Conservation (phyloP, 306 rosid genomes). For the Cucurbita moschata region DNA sequence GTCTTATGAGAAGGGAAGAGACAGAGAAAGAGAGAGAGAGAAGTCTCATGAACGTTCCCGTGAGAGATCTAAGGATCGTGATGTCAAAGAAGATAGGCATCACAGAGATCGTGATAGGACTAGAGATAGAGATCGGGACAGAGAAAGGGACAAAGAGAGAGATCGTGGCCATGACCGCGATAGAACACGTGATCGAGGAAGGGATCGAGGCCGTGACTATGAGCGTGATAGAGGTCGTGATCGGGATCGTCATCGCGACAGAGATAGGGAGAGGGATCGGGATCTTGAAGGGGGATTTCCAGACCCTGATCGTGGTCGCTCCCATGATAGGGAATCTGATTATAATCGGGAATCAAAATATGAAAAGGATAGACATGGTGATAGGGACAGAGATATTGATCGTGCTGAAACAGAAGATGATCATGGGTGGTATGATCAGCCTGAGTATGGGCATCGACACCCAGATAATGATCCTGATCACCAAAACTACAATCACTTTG, state of each 20-base stretch:
- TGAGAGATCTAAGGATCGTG: conserved; percentile 73
- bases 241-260: conserved; percentile 42
- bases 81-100: conserved; percentile 74
- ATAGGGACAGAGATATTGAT: conserved; percentile 39
- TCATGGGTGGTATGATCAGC: conserved; percentile 48
- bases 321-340: conserved; percentile 51
- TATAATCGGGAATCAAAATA: conserved; percentile 58
- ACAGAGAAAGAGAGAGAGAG: conserved; percentile 55
- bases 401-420: conserved; percentile 51
- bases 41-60: conserved; percentile 56
- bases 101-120: conserved; percentile 82
- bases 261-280: conserved; percentile 55
- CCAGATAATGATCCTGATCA: conserved; percentile 52
- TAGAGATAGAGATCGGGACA: conserved; percentile 32
- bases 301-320: conserved; percentile 46
- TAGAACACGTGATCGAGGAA: conserved; percentile 36
- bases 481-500: conserved; percentile 38
- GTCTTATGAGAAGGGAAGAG: conserved; percentile 74
- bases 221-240: conserved; percentile 39
- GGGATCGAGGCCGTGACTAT: conserved; percentile 49
- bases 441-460: conserved; percentile 52
- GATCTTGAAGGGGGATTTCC: conserved; percentile 55
- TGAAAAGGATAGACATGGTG: conserved; percentile 53
- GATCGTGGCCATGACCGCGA: conserved; percentile 69
- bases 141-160: conserved; percentile 59